Conservation (phyloP, 1,284 basidiomycete species). For the Ceratobasidium theobromae region DNA sequence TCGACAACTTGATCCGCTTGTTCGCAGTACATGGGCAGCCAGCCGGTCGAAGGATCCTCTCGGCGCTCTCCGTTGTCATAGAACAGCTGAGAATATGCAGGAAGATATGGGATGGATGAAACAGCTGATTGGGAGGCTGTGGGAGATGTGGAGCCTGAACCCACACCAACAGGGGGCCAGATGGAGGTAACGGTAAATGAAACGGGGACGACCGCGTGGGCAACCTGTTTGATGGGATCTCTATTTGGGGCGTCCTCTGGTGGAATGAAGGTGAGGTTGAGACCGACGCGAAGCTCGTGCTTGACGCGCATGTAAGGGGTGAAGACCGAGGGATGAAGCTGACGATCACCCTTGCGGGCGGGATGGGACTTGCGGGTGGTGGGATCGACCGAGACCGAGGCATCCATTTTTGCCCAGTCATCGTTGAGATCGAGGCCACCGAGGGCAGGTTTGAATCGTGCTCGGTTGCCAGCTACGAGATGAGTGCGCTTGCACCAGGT, state of each 20-base stretch:
- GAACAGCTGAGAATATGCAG: slow-evolving; percentile 74
- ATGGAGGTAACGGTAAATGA: slow-evolving; percentile 30
- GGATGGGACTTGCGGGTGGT: slow-evolving; percentile 33
- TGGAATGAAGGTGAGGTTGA: slow-evolving; percentile 59
- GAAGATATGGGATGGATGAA: slow-evolving; percentile 48
- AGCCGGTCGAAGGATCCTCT: slow-evolving; percentile 52
- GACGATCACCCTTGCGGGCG: slow-evolving; percentile 12
- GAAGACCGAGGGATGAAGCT: slow-evolving; percentile 11
- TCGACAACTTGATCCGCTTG: slow-evolving; percentile 26
- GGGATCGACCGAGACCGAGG: slow-evolving; percentile 52
- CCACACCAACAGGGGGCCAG: slow-evolving; percentile 35
- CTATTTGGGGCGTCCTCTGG: slow-evolving; percentile 40
- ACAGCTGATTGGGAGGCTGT: slow-evolving; percentile 1
- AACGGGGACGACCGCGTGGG: slow-evolving; percentile 8
- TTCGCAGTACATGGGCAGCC: slow-evolving; percentile 35
- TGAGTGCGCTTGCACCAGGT: slow-evolving; percentile 33
- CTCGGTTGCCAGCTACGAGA: slow-evolving; percentile 33
- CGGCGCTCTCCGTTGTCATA: slow-evolving; percentile 68
- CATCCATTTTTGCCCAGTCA: slow-evolving; percentile 66
- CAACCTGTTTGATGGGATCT: slow-evolving; percentile 43
- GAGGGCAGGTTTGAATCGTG: slow-evolving; percentile 35
- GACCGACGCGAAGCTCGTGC: slow-evolving; percentile 56
- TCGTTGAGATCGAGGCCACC: slow-evolving; percentile 35
- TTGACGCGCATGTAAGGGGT: slow-evolving; percentile 43
- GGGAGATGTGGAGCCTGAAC: slow-evolving; percentile 20